Conservation (phyloP, 202 grass and related monocot genomes). For the Zoysia matrella region DNA sequence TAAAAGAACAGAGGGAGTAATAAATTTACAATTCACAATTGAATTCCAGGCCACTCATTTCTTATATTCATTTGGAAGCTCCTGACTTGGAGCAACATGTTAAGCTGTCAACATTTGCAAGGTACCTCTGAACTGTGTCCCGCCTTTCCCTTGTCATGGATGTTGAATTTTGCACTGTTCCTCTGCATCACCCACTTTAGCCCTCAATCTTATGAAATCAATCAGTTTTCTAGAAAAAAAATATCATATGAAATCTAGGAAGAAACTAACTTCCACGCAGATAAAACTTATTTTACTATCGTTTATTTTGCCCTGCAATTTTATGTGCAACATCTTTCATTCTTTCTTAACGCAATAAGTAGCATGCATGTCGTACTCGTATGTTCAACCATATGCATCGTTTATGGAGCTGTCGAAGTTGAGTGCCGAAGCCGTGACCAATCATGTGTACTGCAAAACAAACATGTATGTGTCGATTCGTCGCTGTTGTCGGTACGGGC, state of each 20-base stretch:
- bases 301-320: background rate
- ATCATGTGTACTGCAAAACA: constrained; percentile 6
- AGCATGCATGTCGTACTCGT: background rate
- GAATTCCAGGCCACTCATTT: background rate
- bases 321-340: background rate
- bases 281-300: constrained; percentile 1
- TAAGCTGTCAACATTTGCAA: background rate
- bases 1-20: too few species aligned
- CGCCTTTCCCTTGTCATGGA: constrained; percentile 12
- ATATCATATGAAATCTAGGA: too few species aligned
- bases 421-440: background rate
- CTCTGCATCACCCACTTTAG: background rate
- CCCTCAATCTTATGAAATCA: constrained; percentile 4
- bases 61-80: constrained; percentile 13
- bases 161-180: constrained; percentile 22
- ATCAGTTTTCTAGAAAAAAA: too few species aligned
- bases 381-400: background rate
- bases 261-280: background rate
- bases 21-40: constrained; percentile 38
- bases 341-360: background rate
- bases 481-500: background rate
- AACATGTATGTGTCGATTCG: background rate
- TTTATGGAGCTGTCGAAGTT: background rate
- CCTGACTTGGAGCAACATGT: background rate
- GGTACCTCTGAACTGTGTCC: background rate